Percentiles rank a stretch among this genome's conserved stretches.
Conservation (phyloP, 768 basidiomycete genomes). For the Tephrocybe sp. region DNA sequence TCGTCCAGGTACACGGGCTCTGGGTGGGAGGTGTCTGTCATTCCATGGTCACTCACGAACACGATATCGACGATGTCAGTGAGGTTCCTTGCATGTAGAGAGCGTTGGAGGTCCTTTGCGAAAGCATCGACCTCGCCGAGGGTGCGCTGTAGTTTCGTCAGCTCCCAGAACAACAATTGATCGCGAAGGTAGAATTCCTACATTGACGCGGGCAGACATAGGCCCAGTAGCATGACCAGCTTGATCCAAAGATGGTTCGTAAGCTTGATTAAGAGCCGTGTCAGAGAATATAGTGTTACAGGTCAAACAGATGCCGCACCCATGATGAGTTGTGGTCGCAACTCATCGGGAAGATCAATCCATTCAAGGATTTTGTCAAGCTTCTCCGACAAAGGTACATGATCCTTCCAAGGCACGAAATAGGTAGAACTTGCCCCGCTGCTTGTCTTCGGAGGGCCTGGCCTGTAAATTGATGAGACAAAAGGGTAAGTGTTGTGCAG, state of each 20-base stretch:
- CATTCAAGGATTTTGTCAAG: constrained; percentile 76
- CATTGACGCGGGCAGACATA: constrained; percentile 68
- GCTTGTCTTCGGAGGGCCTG: constrained; percentile 73
- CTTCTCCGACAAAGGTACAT: constrained; percentile 67
- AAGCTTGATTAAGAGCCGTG: constrained; percentile 47
- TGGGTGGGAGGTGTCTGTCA: constrained; percentile 84
- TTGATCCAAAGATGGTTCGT: constrained; percentile 86
- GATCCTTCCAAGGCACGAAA: constrained; percentile 78
- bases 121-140: constrained; percentile 72
- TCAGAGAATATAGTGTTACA: constrained; percentile 18
- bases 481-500: no score
- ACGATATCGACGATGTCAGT: constrained; percentile 84
- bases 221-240: constrained; percentile 78
- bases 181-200: constrained; percentile 30
- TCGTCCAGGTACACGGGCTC: constrained; percentile 81
- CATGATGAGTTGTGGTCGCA: constrained; percentile 76
- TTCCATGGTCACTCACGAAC: constrained; percentile 91
- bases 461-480: constrained; percentile 44
- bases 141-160: constrained; percentile 45
- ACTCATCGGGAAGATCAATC: constrained; percentile 74
- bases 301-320: constrained; percentile 35
- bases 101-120: constrained; percentile 64
- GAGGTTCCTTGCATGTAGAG: constrained; percentile 70
- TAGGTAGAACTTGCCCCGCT: constrained; percentile 70
- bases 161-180: not conserved